phyloP scores from a whole-genome alignment of 2,329 filamentous ascomycete species.

The Massarina eburnea region DNA sequence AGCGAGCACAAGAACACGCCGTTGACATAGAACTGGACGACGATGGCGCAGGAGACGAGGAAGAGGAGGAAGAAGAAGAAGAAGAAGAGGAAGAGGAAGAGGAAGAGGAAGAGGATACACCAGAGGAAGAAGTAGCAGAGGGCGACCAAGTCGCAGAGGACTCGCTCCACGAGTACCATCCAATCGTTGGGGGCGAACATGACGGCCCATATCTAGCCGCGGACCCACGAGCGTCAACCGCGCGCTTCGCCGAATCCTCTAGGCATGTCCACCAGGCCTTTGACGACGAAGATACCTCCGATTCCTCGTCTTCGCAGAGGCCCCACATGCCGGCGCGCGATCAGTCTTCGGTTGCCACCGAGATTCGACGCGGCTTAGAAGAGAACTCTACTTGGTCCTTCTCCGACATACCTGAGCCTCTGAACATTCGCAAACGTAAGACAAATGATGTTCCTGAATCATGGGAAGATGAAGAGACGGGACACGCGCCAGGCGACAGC shows the following conservation, averaged over 20 bases:
- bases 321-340: conserved; percentile 52
- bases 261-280: too few species aligned
- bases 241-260: too few species aligned
- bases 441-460: conserved; percentile 17
- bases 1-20: conserved; percentile 6
- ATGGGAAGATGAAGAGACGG: conserved; percentile 30
- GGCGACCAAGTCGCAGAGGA: background rate
- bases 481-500: conserved; percentile 2
- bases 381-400: conserved; percentile 43
- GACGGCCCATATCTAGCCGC: too few species aligned
- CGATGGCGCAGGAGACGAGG: conserved; percentile 16
- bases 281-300: conserved; percentile 8
- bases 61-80: conserved; percentile 8
- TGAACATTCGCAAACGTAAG: conserved; percentile 4
- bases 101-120: conserved; percentile 5
- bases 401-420: conserved; percentile 20
- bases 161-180: background rate
- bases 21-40: conserved; percentile 14
- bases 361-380: conserved; percentile 51
- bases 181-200: too few species aligned
- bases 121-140: conserved; percentile 1
- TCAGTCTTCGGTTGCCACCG: conserved; percentile 49
- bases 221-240: too few species aligned
- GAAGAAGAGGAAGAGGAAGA: conserved; percentile 10
- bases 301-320: conserved; percentile 27